Evolutionary conservation across 2,329 filamentous ascomycete genomes (phyloP), one percentile per base, ranked within the genome.

Genomic region (Arthrobotrys pseudoclavata): DNA sequence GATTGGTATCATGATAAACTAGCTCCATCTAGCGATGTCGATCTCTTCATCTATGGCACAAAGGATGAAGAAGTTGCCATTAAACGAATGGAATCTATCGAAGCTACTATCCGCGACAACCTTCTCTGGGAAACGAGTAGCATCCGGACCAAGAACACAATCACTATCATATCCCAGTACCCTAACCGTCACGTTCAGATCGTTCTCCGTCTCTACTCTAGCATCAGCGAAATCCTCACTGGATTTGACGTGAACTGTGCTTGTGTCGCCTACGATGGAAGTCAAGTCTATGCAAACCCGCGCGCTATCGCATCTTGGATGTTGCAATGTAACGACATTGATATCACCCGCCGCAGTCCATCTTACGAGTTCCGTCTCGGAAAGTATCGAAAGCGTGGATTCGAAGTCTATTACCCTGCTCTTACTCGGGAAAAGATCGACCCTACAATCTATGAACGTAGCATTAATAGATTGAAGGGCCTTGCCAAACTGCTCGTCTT

Each of bases 361-460:
- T 96, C 92, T 0, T 97, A 97, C 80, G 93, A 97, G 82, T 96
- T 93, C 80, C 90, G 93, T 9, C 86, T 96, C 12, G 92, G 92
- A 15, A 96, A 96, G 83, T 95, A 97, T 83, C 92, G 91, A 13
- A 92, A 92, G 81, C 87, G 93, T 50, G 92, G 92, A 15, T 97
- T 97, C 79, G 93, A 97, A 83, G 89, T 95, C 0, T 91, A 92
- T 82, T 97, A 92, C 90, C 87, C 91, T 0, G 86, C 89, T 9
- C 86, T 96, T 13, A 91, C 96, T 79, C 89, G 93, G 18, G 88
- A 88, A n/a, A 88, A 88, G 10, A 85, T 97, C 67, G 93, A 97
- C 80, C 93, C 93, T 4, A 96, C 92, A 22, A 94, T 97, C 60
- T 96, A 92, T 79, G 93, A 97, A 83, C 86, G 93, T 60, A 93